Conservation (phyloP, 1,284 basidiomycete genomes). For the Cutaneotrichosporon spelunceum region DNA sequence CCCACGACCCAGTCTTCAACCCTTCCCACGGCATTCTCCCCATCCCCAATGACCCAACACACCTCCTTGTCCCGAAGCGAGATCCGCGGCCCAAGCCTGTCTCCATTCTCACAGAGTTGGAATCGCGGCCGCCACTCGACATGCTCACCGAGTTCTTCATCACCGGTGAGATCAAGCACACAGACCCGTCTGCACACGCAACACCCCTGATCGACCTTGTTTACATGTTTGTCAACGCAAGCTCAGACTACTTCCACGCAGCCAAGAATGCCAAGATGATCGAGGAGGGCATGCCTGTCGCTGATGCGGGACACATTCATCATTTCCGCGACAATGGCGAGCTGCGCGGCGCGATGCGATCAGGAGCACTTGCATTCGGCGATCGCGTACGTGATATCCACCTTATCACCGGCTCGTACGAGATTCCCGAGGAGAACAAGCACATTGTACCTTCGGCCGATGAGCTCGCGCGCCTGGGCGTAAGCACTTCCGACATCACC, state of each 20-base stretch:
- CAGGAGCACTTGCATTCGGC: constrained; percentile 27
- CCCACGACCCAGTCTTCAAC: background rate
- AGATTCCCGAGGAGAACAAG: constrained; percentile 17
- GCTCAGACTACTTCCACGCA: constrained; percentile 29
- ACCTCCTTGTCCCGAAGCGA: constrained; percentile 23
- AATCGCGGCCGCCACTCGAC: constrained; percentile 21
- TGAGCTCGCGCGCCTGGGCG: constrained; percentile 7
- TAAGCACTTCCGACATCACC: constrained; percentile 2
- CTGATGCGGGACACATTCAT: constrained; percentile 21
- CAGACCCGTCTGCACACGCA: background rate
- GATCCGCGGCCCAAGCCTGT: constrained; percentile 4
- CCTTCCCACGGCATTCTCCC: background rate
- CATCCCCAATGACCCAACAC: constrained; percentile 18
- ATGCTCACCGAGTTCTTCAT: constrained; percentile 24
- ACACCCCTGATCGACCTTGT: constrained; percentile 34
- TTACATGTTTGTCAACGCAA: constrained; percentile 43
- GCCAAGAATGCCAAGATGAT: constrained; percentile 27
- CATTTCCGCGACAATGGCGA: constrained; percentile 48
- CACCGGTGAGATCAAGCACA: constrained; percentile 16
- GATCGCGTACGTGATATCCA: constrained; percentile 33
- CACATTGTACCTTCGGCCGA: constrained; percentile 4
- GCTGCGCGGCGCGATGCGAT: constrained; percentile 40
- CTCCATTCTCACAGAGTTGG: constrained; percentile 18
- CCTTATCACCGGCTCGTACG: constrained; percentile 39
- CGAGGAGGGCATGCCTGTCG: constrained; percentile 23